Percentiles rank a stretch among this genome's conserved stretches.
These are phyloP conservation scores for Cochlearia excelsa DNA, from an alignment of 345 rosid species.

Conservation along the genomic window DNA sequence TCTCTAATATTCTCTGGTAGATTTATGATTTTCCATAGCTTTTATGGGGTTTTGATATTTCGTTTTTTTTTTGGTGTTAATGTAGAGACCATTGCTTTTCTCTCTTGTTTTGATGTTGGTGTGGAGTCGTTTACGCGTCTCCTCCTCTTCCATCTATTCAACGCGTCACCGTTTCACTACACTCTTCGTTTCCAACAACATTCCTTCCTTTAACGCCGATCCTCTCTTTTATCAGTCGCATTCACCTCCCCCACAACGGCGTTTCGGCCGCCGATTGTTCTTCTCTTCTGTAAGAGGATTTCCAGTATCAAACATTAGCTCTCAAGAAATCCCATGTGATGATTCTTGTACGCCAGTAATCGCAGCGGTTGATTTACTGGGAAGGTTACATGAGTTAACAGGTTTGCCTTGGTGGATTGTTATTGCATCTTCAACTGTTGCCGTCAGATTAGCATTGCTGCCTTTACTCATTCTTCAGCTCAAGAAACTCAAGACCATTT, in stretches of 20 bases:
- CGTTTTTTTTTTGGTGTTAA: too few relatives aligned
- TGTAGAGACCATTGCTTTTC: too few relatives aligned
- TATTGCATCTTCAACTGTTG: slow-evolving; percentile 71
- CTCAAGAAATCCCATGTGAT: slow-evolving; percentile 19
- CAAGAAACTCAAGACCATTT: slow-evolving; percentile 54
- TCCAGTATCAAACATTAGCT: slow-evolving; percentile 3
- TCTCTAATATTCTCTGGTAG: too few relatives aligned
- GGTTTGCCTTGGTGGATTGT: slow-evolving; percentile 94
- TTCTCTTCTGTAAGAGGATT: slow-evolving; percentile 17
- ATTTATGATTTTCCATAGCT: too few relatives aligned
- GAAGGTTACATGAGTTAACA: slow-evolving; percentile 58
- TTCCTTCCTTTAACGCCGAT: slow-evolving; percentile 1
- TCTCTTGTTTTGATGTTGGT: too few relatives aligned
- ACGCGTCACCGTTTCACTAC: slow-evolving; percentile 30
- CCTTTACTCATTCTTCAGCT: slow-evolving; percentile 71
- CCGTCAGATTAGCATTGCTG: slow-evolving; percentile 57
- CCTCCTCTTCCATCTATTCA: slow-evolving; percentile 12
- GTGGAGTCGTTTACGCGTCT: slow-evolving; percentile 21
- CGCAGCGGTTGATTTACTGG: slow-evolving; percentile 50
- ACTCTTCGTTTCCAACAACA: slow-evolving; percentile 4
- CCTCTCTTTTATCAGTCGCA: slow-evolving; percentile 12
- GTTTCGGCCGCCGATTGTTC: slow-evolving; percentile 1
- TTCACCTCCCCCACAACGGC: slow-evolving; percentile 2
- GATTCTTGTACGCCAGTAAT: slow-evolving; percentile 59
- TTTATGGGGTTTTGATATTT: too few relatives aligned